Evolutionary conservation across 306 rosid species (phyloP), one percentile per base, ranked within the genome.

Genomic region (Oxytropis ochrocephala): DNA sequence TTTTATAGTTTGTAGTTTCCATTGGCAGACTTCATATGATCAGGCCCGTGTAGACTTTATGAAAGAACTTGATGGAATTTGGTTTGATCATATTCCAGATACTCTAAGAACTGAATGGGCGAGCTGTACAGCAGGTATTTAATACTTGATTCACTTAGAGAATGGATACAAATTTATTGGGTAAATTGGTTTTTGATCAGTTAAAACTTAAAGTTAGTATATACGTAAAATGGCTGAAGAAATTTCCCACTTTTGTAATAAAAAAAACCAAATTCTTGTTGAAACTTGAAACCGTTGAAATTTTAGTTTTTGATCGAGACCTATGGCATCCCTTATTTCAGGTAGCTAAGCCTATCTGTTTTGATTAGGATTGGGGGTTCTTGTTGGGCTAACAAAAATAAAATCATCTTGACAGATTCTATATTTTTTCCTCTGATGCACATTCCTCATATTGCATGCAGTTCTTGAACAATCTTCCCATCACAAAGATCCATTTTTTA

Each of bases 1-100:
- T 80, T 89, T 84, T 86, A 89, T 89, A 79, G 72, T 81, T 80
- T 89, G 81, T 86, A 85, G 92, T 85, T 86, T 76, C 61, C 81
- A 63, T 85, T 72, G 73, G 74, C 96, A 91, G 97, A 78, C 80
- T 49, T 86, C 93, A 70, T 86, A 77, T 72, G 84, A 88, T 79
- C 85, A 67, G 76, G 83, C 91, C 48, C 72, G 58, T 57, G 78
- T 70, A 63, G 63, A 32, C 80, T 72, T 86, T 55, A 75, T 75
- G 77, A 78, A 88, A 67, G 93, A 91, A 75, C 87, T 91, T 61
- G 84, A 83, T 58, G 91, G 96, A 74, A 78, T 85, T 77, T 91
- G 97, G 97, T 86, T 83, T 16, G 96, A 91, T 86, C 87, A 77
- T 74, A 86, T 91, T 36, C 85, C 83, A 16, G 89, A 86, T 76